Base-by-base conservation (phyloP, 2,329 filamentous ascomycete genomes). In the Fusarium acutatum region DNA sequence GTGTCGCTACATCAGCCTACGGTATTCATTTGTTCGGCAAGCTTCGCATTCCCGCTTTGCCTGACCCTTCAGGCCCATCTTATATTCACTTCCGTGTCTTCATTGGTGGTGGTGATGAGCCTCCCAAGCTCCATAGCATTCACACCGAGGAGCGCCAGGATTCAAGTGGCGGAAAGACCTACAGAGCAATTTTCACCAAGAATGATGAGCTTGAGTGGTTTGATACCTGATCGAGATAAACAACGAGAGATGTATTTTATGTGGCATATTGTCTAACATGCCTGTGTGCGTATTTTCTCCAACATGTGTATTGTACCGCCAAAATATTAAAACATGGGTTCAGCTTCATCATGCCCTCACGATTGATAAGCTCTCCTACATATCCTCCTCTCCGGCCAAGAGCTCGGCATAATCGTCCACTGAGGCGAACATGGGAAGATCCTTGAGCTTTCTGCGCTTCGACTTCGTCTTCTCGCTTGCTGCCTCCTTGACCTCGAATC, bases 111-210 rank as follows among this genome's bases (percentile, higher is more conserved):
- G 92, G 94, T 14, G 88, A 97, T 71, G 93, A 94, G 20, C 66
- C 71, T 81, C 93, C 95, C 38, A 95, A 97, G 89, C 87, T 95
- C 87, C 90, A 96, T 72, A 94, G 97, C 80, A 95, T 96, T 38
- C 98, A 98, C 89, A 95, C 95, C 6, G 85, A 98, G 72, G 97
- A 98, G 85, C 96, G 96, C 88, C 96, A 97, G 88, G 95, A 95
- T 10, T 86, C 94, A n/a, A 90, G 92, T 58, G 96, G 95, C 34
- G 90, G 95, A 82, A 95, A 96, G 84, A 93, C 97, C 77, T 98
- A 97, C 83, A 97, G 95, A 3, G 96, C 96, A 49, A 93, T 98
- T 77, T 94, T 92, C 77, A 94, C 94, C 35, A 95, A 95, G 11
- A 97, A 97, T 81, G 95, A 98, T 87, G 92, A 90, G 68, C 95